A percentile compares a stretch with the other conserved stretches of the same genome.
Conservation (phyloP, 2,329 filamentous ascomycete species). For the Verticillium longisporum region DNA sequence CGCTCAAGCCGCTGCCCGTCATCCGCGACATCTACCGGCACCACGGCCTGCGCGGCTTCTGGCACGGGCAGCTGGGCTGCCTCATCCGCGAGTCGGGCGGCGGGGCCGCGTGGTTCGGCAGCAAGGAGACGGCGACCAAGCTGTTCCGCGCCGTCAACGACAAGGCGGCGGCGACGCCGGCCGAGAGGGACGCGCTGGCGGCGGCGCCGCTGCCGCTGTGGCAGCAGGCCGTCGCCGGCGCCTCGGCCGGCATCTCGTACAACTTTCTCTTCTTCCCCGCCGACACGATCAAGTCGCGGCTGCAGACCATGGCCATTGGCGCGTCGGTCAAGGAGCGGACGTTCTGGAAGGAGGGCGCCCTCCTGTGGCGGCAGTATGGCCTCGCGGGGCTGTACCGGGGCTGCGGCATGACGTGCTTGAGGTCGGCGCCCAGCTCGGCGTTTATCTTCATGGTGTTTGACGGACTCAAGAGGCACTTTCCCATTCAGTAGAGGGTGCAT, state of each 20-base stretch:
- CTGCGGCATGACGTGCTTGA: slow-evolving; percentile 84
- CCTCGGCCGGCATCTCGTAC: slow-evolving; percentile 84
- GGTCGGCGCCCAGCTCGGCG: slow-evolving; percentile 90
- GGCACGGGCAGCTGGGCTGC: slow-evolving; percentile 91
- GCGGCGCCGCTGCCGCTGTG: slow-evolving; percentile 63
- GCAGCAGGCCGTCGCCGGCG: slow-evolving; percentile 84
- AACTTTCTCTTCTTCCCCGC: slow-evolving; percentile 97
- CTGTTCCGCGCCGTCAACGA: slow-evolving; percentile 58
- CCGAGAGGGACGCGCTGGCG: slow-evolving; percentile 31
- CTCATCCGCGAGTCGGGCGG: slow-evolving; percentile 91
- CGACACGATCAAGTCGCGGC: slow-evolving; percentile 93
- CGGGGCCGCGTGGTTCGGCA: slow-evolving; percentile 90
- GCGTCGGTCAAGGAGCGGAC: slow-evolving; percentile 48
- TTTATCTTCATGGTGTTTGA: slow-evolving; percentile 98
- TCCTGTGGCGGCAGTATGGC: slow-evolving; percentile 78
- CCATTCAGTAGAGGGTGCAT: slow-evolving; percentile 27
- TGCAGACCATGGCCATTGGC: slow-evolving; percentile 79
- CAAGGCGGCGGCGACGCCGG: slow-evolving; percentile 27
- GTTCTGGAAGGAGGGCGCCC: slow-evolving; percentile 65
- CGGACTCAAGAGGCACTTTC: slow-evolving; percentile 65
- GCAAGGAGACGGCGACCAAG: slow-evolving; percentile 72
- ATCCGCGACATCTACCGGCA: slow-evolving; percentile 75
- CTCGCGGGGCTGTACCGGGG: slow-evolving; percentile 83
- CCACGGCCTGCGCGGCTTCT: slow-evolving; percentile 81
- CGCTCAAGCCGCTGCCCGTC: slow-evolving; percentile 60